Base-by-base conservation (phyloP, 169 alveolate genomes). In the Eimeria zaria region DNA sequence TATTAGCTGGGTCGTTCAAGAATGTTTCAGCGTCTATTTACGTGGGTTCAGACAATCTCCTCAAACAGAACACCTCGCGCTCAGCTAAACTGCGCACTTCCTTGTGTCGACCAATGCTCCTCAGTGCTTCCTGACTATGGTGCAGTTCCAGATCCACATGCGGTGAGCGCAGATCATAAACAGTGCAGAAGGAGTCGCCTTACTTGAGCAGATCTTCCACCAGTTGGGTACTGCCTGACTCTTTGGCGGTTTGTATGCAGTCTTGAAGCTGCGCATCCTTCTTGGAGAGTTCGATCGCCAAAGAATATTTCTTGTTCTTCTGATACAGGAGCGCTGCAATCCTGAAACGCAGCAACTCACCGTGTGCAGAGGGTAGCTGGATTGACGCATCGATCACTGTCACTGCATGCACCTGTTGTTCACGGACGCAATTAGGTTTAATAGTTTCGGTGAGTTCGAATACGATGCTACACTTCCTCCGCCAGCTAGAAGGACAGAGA, bases 241-340 rank as follows among this genome's bases (percentile, higher is more conserved):
- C 98, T 67, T 96, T 78, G 1, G 98, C 98, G 2, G 97, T 95
- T 87, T 97, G 97, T 95, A 97, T 97, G 96, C 97, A 96, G 91
- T 97, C 98, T 81, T 92, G 96, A 91, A 92, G 96, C 93, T 93
- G 96, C 92, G 95, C 88, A 95, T 97, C 98, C 48, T 93, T 91
- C 87, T 96, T 96, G 67, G 97, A 95, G 30, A 96, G 94, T 85
- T 97, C 98, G 33, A 97, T 97, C 33, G 97, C 96, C 85, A 96
- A 96, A 91, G 96, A 92, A 96, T 91, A 97, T 81, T 97, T 96
- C 95, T 91, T 96, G 98, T 97, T 97, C 93, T 91, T 97, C 97
- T 96, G 95, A 95, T 95, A 95, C 69, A 96, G 69, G 62, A 96
- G 96, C 24, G 88, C 93, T 20, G 93, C 92, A 27, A 96, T 41